Conservation (phyloP, 257 asterid genomes). For the Petrea volubilis region DNA sequence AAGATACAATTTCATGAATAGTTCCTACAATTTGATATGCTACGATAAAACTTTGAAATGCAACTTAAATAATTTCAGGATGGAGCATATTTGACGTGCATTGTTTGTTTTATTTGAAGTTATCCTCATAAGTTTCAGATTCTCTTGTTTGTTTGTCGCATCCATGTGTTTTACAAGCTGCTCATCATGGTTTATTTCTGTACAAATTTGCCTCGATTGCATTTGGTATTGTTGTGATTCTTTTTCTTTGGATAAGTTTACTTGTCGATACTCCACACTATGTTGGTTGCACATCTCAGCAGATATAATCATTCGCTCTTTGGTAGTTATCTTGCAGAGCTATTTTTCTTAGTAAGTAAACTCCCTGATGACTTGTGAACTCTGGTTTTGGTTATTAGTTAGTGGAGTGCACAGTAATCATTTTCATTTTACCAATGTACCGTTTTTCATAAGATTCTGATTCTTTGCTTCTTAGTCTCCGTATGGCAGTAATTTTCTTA, state of each 20-base stretch:
- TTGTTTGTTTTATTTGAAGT: not conserved
- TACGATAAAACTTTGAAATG: not conserved
- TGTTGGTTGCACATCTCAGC: not conserved
- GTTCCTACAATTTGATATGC: not conserved
- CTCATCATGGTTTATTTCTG: not conserved
- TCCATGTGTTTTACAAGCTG: not conserved
- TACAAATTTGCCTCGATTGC: not conserved
- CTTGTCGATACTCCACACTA: not conserved
- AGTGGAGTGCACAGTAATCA: not conserved
- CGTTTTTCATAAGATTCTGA: not conserved
- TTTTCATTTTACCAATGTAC: not conserved
- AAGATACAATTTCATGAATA: not conserved
- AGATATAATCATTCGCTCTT: not conserved
- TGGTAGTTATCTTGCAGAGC: not conserved
- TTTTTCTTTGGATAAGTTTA: not conserved
- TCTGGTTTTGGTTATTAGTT: not conserved
- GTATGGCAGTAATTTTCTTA: not conserved
- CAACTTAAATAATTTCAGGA: not conserved
- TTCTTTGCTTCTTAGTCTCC: not conserved
- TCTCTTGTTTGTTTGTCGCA: not conserved
- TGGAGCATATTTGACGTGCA: not conserved
- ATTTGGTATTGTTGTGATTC: not conserved
- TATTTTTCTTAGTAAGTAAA: not conserved
- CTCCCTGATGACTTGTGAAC: not conserved
- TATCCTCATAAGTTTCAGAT: not conserved